A percentile compares a stretch with the other conserved stretches of the same genome.
These are phyloP conservation scores for Aspergillus persii DNA, from an alignment of 2,329 filamentous ascomycete species.

Conservation along the genomic window DNA sequence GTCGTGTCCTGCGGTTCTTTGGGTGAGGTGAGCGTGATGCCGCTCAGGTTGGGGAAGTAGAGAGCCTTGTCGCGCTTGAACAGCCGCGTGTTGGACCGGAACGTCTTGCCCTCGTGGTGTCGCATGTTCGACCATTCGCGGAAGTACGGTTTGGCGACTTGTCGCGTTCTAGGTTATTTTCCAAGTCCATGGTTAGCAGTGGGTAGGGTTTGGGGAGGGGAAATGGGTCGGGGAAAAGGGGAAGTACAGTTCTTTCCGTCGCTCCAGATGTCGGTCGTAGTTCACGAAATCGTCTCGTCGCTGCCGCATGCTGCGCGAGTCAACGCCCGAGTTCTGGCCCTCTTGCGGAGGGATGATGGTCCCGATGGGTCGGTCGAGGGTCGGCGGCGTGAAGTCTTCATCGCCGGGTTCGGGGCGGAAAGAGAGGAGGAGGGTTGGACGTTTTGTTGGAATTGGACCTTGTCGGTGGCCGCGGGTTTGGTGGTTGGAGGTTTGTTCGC, in stretches of 20 bases:
- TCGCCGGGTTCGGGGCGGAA: constrained; percentile 28
- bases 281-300: constrained; percentile 76
- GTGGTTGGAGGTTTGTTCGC: constrained; percentile 10
- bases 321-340: constrained; percentile 80
- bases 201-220: not conserved
- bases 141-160: constrained; percentile 87
- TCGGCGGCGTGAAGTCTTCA: constrained; percentile 51
- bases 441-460: constrained; percentile 31
- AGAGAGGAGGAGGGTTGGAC: constrained; percentile 17
- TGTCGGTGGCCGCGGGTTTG: constrained; percentile 10
- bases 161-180: constrained; percentile 57
- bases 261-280: constrained; percentile 77
- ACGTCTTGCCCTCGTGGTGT: constrained; percentile 83
- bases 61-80: constrained; percentile 80
- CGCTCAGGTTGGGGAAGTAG: constrained; percentile 90
- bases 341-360: constrained; percentile 68
- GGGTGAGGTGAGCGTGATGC: constrained; percentile 67
- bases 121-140: constrained; percentile 89
- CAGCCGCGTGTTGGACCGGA: constrained; percentile 76
- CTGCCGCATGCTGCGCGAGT: constrained; percentile 64
- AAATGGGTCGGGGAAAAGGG: not conserved
- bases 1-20: constrained; percentile 68
- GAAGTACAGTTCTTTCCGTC: constrained; percentile 70
- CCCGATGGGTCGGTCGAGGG: constrained; percentile 73
- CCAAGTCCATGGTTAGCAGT: constrained; percentile 4